Conservation (phyloP, 2,329 filamentous ascomycete genomes). For the Hymenoscyphus fructigenus region DNA sequence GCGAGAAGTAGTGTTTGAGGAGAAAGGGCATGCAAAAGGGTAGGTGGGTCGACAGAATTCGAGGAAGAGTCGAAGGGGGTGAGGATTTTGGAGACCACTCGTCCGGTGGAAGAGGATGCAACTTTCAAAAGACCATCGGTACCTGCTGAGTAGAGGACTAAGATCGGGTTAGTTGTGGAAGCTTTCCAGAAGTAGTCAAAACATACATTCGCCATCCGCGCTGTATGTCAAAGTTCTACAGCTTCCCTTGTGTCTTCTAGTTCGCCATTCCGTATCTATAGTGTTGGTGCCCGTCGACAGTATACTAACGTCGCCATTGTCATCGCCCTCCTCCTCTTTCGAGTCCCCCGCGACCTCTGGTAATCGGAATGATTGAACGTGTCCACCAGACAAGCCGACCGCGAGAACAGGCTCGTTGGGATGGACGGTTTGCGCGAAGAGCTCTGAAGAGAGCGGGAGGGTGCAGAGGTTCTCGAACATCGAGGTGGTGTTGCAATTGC, state of each 20-base stretch:
- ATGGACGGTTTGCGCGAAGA: conserved; percentile 87
- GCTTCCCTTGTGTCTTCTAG: conserved; percentile 88
- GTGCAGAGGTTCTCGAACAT: conserved; percentile 78
- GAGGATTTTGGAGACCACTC: conserved; percentile 78
- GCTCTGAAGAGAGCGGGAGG: conserved; percentile 78
- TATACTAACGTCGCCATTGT: conserved; percentile 44
- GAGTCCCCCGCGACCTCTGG: conserved; percentile 51
- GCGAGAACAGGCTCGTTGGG: conserved; percentile 81
- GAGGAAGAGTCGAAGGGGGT: conserved; percentile 56
- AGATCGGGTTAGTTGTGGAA: conserved; percentile 12
- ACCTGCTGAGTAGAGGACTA: conserved; percentile 62
- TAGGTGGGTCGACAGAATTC: conserved; percentile 63
- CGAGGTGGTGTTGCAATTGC: neutral
- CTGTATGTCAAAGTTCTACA: conserved; percentile 80
- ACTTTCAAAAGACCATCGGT: conserved; percentile 58
- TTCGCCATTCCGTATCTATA: conserved; percentile 83
- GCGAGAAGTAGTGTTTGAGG: conserved; percentile 85
- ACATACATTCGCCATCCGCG: conserved; percentile 69
- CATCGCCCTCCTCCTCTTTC: conserved; percentile 49
- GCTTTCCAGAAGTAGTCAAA: conserved; percentile 33
- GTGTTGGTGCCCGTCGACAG: conserved; percentile 65
- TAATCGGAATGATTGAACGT: conserved; percentile 81
- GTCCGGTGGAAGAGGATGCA: conserved; percentile 57
- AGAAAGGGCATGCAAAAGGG: conserved; percentile 78
- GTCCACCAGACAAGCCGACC: conserved; percentile 79